phyloP scores from a whole-genome alignment of 495 filamentous ascomycete genomes.

The Penicillium ucsense region DNA sequence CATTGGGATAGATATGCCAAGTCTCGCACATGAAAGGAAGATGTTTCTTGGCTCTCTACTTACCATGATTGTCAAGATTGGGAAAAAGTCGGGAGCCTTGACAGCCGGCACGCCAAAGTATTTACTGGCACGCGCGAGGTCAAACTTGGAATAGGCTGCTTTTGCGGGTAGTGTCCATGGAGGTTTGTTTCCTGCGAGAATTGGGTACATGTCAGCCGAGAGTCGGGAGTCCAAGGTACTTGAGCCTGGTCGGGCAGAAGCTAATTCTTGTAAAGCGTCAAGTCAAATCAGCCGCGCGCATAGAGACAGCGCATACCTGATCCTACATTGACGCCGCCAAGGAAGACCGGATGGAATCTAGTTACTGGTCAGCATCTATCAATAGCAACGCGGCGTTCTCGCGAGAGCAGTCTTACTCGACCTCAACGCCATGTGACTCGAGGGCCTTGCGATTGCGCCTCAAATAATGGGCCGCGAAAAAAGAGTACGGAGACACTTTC shows the following conservation, averaged over 20 bases:
- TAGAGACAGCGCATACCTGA: constrained; percentile 36
- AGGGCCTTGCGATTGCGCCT: constrained; percentile 43
- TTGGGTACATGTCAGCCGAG: no score
- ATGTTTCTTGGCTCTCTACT: not conserved
- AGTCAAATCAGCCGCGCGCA: not conserved
- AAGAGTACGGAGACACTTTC: constrained; percentile 63
- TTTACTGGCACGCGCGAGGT: constrained; percentile 43
- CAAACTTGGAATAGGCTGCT: constrained; percentile 44
- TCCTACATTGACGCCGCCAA: constrained; percentile 61
- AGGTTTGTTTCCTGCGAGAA: constrained; percentile 53
- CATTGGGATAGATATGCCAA: no score
- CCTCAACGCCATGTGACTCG: constrained; percentile 43
- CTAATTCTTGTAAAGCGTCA: not conserved
- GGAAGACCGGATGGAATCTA: constrained; percentile 59
- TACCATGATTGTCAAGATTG: constrained; percentile 40
- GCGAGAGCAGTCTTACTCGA: constrained; percentile 42
- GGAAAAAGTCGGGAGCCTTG: constrained; percentile 40
- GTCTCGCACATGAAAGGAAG: not conserved
- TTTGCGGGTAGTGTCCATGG: constrained; percentile 64
- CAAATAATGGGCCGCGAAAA: constrained; percentile 51
- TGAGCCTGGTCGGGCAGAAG: not conserved
- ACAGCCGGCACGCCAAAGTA: constrained; percentile 41
- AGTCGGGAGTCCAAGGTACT: no score
- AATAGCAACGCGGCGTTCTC: not conserved
- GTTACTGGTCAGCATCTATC: not conserved